A percentile compares a stretch with the other conserved stretches of the same genome.
Conservation (phyloP, 371 early-diverging fungal species). For the Syncephalastrum sp. region DNA sequence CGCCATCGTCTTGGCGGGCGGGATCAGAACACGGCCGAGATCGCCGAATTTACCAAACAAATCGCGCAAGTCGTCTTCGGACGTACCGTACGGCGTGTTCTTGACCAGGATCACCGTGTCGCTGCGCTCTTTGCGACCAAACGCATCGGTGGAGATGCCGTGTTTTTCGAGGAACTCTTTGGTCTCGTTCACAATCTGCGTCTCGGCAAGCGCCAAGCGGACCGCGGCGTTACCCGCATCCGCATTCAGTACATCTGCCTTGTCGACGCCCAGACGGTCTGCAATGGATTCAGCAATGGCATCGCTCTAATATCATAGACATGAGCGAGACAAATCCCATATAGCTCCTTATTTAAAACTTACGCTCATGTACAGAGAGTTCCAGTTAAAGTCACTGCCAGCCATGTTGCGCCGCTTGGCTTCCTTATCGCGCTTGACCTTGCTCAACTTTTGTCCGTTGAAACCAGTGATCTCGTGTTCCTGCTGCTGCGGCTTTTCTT, state of each 20-base stretch:
- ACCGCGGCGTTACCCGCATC: conserved; percentile 89
- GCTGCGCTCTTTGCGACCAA: conserved; percentile 76
- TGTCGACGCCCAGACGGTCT: conserved; percentile 81
- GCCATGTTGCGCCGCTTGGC: conserved; percentile 74
- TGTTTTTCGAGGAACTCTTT: conserved; percentile 87
- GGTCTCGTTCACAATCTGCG: conserved; percentile 91
- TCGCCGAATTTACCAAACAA: conserved; percentile 86
- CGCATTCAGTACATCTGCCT: conserved; percentile 85
- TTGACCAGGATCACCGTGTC: conserved; percentile 92
- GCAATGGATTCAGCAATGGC: conserved; percentile 94
- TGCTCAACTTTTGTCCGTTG: conserved; percentile 58
- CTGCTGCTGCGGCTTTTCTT: conserved; percentile 78
- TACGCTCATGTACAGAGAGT: conserved; percentile 93
- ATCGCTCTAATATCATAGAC: conserved; percentile 64
- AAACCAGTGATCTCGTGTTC: conserved; percentile 60
- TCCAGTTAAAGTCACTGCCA: conserved; percentile 91
- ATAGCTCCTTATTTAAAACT: conserved; percentile 10
- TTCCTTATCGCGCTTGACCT: conserved; percentile 82
- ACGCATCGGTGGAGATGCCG: conserved; percentile 79
- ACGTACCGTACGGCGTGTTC: conserved; percentile 85
- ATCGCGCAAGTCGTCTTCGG: conserved; percentile 75
- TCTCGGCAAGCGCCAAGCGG: conserved; percentile 94
- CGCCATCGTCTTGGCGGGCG: conserved; percentile 93
- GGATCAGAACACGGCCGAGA: conserved; percentile 85
- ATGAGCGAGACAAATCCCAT: neutral